phyloP scores from a whole-genome alignment of 805 yeast genomes.

The Lipomyces oligophaga region DNA sequence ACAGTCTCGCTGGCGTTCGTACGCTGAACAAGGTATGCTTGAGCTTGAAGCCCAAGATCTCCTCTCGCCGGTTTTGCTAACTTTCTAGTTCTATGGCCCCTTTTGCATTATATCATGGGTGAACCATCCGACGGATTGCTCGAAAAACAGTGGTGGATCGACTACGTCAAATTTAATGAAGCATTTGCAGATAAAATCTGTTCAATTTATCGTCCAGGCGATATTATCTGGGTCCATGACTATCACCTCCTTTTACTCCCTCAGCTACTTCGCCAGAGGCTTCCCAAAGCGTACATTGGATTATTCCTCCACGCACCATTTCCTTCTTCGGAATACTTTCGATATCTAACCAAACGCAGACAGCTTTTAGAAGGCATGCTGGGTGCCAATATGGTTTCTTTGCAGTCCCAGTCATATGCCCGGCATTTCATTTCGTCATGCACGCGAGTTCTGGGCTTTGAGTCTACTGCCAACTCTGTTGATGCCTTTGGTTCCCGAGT shows the following conservation, averaged over 20 bases:
- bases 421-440: conserved; percentile 91
- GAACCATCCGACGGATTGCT: conserved; percentile 69
- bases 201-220: conserved; percentile 77
- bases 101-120: conserved; percentile 85
- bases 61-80: not conserved
- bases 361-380: conserved; percentile 85
- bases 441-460: conserved; percentile 80
- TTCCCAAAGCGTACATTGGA: conserved; percentile 71
- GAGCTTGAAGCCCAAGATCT: not conserved
- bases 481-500: conserved; percentile 73
- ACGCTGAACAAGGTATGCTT: conserved; percentile 28
- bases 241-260: conserved; percentile 80
- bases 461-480: conserved; percentile 38
- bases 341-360: conserved; percentile 79
- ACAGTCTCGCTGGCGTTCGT: conserved; percentile 73
- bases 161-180: conserved; percentile 85
- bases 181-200: conserved; percentile 78
- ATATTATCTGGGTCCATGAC: conserved; percentile 89
- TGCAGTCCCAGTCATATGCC: conserved; percentile 81
- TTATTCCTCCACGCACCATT: conserved; percentile 86
- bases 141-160: conserved; percentile 75
- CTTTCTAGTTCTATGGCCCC: conserved; percentile 66
- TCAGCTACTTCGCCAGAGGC: conserved; percentile 71
- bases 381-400: conserved; percentile 81
- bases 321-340: conserved; percentile 89